phyloP scores from a whole-genome alignment of 1,284 basidiomycete genomes.

The Heimioporus punctisporus region DNA sequence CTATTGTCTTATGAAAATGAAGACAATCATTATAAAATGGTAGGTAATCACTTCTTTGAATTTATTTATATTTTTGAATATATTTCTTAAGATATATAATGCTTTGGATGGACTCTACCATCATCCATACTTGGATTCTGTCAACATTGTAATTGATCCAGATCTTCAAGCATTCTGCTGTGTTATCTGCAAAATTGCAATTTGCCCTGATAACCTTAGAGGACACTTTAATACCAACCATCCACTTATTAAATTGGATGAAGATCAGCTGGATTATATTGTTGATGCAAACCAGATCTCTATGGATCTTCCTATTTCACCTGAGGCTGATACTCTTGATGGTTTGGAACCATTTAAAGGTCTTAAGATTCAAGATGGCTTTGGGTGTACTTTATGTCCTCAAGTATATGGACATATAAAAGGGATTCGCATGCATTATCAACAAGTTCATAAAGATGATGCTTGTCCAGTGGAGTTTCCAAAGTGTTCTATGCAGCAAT shows the following conservation, averaged over 20 bases:
- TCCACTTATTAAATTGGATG: not conserved
- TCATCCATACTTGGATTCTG: not conserved
- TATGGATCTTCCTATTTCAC: not conserved
- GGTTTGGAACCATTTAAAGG: not conserved
- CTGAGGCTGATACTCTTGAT: not conserved
- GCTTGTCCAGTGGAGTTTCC: not conserved
- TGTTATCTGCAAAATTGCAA: not conserved
- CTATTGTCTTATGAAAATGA: too few species aligned
- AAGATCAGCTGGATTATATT: not conserved
- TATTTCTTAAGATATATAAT: not conserved
- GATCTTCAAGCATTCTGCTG: not conserved
- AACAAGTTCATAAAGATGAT: not conserved
- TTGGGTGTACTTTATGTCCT: not conserved
- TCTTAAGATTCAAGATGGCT: not conserved
- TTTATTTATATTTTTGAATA: too few species aligned
- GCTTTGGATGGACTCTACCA: not conserved
- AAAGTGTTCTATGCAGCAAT: not conserved
- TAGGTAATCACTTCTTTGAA: too few species aligned
- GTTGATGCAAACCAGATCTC: not conserved
- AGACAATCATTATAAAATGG: too few species aligned
- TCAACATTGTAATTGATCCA: not conserved
- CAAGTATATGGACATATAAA: not conserved
- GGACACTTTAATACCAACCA: not conserved
- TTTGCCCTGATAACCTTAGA: not conserved
- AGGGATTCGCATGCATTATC: not conserved